phyloP scores from a whole-genome alignment of 148 eudicot genomes.

The Cornus suecica region DNA sequence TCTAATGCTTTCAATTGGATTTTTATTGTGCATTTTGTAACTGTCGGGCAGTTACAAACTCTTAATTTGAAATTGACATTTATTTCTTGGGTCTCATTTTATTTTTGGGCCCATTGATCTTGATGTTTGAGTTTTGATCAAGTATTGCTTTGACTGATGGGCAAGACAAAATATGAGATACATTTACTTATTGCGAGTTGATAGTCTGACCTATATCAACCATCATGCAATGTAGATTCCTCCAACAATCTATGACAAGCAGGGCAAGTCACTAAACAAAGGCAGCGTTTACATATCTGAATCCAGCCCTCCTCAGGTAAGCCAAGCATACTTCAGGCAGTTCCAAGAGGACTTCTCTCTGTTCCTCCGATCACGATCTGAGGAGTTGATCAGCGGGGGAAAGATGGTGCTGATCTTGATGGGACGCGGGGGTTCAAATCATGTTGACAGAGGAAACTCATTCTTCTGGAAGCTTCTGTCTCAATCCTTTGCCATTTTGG shows the following conservation, averaged over 20 bases:
- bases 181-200: too few relatives aligned
- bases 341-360: constrained; percentile 63
- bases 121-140: too few relatives aligned
- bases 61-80: too few relatives aligned
- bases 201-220: too few relatives aligned
- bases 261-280: constrained; percentile 62
- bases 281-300: constrained; percentile 70
- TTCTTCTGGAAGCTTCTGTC: constrained; percentile 78
- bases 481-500: constrained; percentile 47
- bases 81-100: too few relatives aligned
- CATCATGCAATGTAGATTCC: constrained; percentile 48
- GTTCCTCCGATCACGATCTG: constrained; percentile 61
- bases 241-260: constrained; percentile 48
- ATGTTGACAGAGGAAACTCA: constrained; percentile 71
- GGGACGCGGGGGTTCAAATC: constrained; percentile 50
- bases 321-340: constrained; percentile 53
- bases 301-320: constrained; percentile 45
- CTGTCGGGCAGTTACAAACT: too few relatives aligned
- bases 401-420: constrained; percentile 68
- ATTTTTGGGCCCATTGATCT: too few relatives aligned
- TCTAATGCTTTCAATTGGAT: too few relatives aligned
- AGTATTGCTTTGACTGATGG: too few relatives aligned
- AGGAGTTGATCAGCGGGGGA: constrained; percentile 60
- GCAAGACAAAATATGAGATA: too few relatives aligned
- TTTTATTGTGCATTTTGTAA: too few relatives aligned